Evolutionary conservation across 2,329 filamentous ascomycete genomes (phyloP), one percentile per base, ranked within the genome.

Genomic region (Elsinoe arachidis): DNA sequence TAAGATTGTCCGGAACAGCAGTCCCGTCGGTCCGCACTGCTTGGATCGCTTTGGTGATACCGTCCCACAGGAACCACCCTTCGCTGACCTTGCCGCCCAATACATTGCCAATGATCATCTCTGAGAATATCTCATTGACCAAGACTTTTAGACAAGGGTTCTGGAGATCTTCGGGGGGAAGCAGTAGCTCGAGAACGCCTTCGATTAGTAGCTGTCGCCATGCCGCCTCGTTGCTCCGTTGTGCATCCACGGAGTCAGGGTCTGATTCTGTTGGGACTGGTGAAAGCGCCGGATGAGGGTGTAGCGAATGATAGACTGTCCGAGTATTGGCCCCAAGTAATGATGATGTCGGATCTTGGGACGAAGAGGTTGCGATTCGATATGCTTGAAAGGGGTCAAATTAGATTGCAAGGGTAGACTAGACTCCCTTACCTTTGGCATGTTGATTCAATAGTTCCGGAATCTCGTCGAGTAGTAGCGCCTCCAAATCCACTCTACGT

Each of bases 151-250:
- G 77, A 69, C 89, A 95, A 56, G 83, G 83, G 69, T 96, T 97
- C 66, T 92, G 84, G 38, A 97, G 77, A 69, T 97, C 92, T 67
- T 97, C 92, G 14, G 90, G 93, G 9, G 93, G 93, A 17, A 99
- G 79, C 14, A 99, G 80, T 55, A 96, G 78, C 21, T 89, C 86
- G 61, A 99, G 76, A 37, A 90, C 79, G 30, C 86, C 88, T 67
- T 91, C 85, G 14, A 91, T 86, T n/a, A 97, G 78, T 58, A 97
- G 76, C 68, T 95, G 89, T 64, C 92, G 87, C 76, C 96, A 97
- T 46, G 83, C 78, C 23, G 80, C 79, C 74, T 97, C 93, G 66
- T 90, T 92, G 60, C 86, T 81, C 58, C 77, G 76, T 73, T 95
- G 90, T 23, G 61, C 58, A 10, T 62, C 61, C 23, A 52, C 34